These are phyloP conservation scores for Sporobolomyces roseus DNA, from an alignment of 768 basidiomycete species.

Conservation along the genomic window DNA sequence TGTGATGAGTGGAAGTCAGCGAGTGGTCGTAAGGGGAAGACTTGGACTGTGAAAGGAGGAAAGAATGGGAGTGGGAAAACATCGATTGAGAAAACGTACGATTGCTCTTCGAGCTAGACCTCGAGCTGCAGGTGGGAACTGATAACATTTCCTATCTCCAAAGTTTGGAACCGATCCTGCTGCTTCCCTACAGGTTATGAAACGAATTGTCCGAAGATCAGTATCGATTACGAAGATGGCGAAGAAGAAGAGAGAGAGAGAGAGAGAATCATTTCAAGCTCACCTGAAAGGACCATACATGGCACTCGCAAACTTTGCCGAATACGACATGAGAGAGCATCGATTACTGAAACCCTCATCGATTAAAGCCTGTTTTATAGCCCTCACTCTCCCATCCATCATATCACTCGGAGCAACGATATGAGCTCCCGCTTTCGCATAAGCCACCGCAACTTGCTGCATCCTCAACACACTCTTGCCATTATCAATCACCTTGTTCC, in stretches of 20 bases:
- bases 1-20: too few species aligned
- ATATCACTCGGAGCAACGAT: constrained; percentile 98
- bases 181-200: constrained; percentile 72
- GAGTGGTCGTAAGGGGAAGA: neutral
- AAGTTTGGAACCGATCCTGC: constrained; percentile 93
- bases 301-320: constrained; percentile 93
- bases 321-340: constrained; percentile 92
- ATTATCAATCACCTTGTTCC: constrained; percentile 58
- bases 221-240: too few species aligned
- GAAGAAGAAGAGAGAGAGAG: neutral
- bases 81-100: constrained; percentile 55
- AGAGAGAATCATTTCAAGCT: neutral
- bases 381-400: constrained; percentile 90
- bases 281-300: constrained; percentile 95
- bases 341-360: constrained; percentile 78
- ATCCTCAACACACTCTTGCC: constrained; percentile 77
- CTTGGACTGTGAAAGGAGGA: neutral
- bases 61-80: neutral
- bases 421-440: constrained; percentile 92
- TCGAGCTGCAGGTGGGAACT: constrained; percentile 80
- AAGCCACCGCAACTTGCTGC: constrained; percentile 83
- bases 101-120: constrained; percentile 91
- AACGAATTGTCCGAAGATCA: too few species aligned
- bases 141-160: constrained; percentile 96
- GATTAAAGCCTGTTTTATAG: constrained; percentile 81